phyloP scores from a whole-genome alignment of 495 filamentous ascomycete species.

The Bryoglossum gracile region DNA sequence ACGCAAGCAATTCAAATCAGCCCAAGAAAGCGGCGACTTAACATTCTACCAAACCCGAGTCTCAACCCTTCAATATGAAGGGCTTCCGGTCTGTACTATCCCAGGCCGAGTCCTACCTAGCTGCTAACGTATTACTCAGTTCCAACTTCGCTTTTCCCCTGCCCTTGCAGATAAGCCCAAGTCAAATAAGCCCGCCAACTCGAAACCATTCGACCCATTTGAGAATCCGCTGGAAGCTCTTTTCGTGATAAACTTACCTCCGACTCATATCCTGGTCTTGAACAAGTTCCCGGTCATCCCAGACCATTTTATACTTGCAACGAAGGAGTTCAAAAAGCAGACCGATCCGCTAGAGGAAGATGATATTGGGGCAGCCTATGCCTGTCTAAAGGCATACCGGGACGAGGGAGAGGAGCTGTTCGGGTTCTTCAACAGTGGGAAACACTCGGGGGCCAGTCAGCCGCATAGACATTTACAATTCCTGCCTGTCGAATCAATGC shows the following conservation, averaged over 20 bases:
- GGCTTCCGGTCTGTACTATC: slow-evolving; percentile 14
- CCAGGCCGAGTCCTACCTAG: background rate
- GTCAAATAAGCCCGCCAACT: slow-evolving; percentile 32
- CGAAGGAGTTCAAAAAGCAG: slow-evolving; percentile 57
- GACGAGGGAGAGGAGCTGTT: slow-evolving; percentile 43
- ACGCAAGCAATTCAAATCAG: slow-evolving; percentile 16
- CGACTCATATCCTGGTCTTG: slow-evolving; percentile 58
- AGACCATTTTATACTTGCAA: slow-evolving; percentile 75
- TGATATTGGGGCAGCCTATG: slow-evolving; percentile 59
- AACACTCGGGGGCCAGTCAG: slow-evolving; percentile 70
- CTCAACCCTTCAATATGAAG: slow-evolving; percentile 15
- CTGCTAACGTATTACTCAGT: slow-evolving; percentile 35
- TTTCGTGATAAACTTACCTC: slow-evolving; percentile 50
- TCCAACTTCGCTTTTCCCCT: slow-evolving; percentile 74
- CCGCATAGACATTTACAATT: slow-evolving; percentile 77
- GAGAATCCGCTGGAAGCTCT: slow-evolving; percentile 55
- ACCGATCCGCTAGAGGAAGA: slow-evolving; percentile 57
- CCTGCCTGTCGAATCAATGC: slow-evolving; percentile 63
- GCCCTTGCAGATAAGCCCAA: slow-evolving; percentile 66
- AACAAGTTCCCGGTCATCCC: slow-evolving; percentile 80
- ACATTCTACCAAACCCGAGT: slow-evolving; percentile 23
- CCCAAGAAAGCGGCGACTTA: slow-evolving; percentile 20
- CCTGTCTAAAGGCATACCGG: slow-evolving; percentile 57
- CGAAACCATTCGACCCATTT: slow-evolving; percentile 59
- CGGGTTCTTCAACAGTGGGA: slow-evolving; percentile 79